Evolutionary conservation across 2,329 filamentous ascomycete genomes (phyloP), one percentile per base, ranked within the genome.

Genomic region (Magnaporthiopsis poae): DNA sequence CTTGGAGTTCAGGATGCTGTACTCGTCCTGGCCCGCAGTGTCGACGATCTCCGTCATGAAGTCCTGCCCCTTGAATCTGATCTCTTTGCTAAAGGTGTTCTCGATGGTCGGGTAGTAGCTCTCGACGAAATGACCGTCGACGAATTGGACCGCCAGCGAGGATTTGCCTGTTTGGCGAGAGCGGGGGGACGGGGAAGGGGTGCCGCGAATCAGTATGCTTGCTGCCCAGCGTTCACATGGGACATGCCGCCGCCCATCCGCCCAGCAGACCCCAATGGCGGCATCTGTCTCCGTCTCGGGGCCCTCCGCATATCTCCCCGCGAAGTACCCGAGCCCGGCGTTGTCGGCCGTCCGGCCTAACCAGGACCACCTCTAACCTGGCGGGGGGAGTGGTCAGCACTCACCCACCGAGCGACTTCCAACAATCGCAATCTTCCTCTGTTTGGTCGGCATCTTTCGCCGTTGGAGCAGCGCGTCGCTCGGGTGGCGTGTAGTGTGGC

Each of bases 31-130:
- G 68, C 95, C 95, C 65, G 95, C 95, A 35, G 95, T 99, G 77
- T 99, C 95, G 77, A 99, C 95, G 74, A 99, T 98, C 80, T 99
- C 95, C 15, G 93, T 96, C 65, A 91, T 88, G 78, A 88, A 99
- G 71, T 98, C 95, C 78, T 97, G 92, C 64, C 90, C 90, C 79
- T 95, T 96, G 78, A 90, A 90, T 73, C 91, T 90, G 77, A 99
- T 96, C 71, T 92, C 89, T 78, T 96, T 96, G 82, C 90, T 96
- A 77, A 99, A 99, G 2, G 94, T 98, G 78, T 98, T 99, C 79
- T 99, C 95, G 74, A 99, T 98, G 60, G 95, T 99, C 52, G 95
- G 95, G 78, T 99, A 99, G 80, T 99, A 99, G 78, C 91, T 96
- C 78, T 99, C 95, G 75, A 99, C 94, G 76, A 99, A 99, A 80